Percentiles rank a stretch among this genome's conserved stretches.
phyloP scores from a whole-genome alignment of 495 filamentous ascomycete genomes.

The Xylaria curta region DNA sequence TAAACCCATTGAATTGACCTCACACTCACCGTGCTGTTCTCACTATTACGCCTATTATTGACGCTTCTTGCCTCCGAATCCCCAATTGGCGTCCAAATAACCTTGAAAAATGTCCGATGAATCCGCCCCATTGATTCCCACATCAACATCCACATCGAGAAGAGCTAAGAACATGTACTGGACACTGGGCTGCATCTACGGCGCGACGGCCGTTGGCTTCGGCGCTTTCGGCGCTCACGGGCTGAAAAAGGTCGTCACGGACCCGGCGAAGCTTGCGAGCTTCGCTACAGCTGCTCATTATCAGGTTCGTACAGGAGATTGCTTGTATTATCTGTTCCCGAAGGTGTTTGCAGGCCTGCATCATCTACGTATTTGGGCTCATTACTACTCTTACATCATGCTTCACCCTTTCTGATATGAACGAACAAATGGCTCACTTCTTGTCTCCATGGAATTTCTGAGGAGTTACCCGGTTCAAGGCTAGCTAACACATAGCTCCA shows the following conservation, averaged over 20 bases:
- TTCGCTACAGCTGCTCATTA: conserved; percentile 68
- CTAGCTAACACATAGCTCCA: not conserved
- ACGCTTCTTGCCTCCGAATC: not conserved
- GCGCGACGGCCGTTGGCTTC: conserved; percentile 62
- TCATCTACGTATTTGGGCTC: too few species aligned
- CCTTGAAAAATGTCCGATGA: conserved; percentile 21
- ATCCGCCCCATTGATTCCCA: conserved; percentile 21
- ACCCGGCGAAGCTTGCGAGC: conserved; percentile 59
- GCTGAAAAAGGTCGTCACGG: conserved; percentile 61
- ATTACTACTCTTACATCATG: too few species aligned
- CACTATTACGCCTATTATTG: not conserved
- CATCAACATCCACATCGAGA: not conserved
- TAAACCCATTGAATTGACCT: not conserved
- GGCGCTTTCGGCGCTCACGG: conserved; percentile 71
- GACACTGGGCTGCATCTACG: conserved; percentile 64
- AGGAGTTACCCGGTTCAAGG: too few species aligned
- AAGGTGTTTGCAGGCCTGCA: not conserved
- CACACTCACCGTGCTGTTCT: not conserved
- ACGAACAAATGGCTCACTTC: too few species aligned
- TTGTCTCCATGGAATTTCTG: too few species aligned
- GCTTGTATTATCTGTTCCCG: too few species aligned
- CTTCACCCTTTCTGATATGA: too few species aligned
- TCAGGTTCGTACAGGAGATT: conserved; percentile 48
- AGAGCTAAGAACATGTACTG: conserved; percentile 49
- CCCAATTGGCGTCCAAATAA: not conserved